Percentiles rank a stretch among this genome's conserved stretches.
Conservation (phyloP, 2,329 filamentous ascomycete species). For the Fusarium veterinarium region DNA sequence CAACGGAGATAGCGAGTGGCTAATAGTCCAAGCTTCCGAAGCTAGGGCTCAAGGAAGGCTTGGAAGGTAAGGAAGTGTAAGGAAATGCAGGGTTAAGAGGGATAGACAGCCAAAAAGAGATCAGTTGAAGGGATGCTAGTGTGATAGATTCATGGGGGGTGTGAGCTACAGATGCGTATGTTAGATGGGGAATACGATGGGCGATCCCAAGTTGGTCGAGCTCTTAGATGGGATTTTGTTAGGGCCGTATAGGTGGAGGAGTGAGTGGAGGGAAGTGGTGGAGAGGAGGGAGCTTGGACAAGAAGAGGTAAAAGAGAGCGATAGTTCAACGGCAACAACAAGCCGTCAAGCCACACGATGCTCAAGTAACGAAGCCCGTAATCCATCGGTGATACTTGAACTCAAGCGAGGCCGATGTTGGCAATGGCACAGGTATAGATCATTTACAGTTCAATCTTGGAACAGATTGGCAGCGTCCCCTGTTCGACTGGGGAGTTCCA, state of each 20-base stretch:
- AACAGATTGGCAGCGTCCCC: conserved; percentile 12
- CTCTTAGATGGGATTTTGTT: conserved; percentile 39
- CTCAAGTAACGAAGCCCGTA: conserved; percentile 4
- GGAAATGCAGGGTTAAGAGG: conserved; percentile 35
- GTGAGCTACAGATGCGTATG: conserved; percentile 33
- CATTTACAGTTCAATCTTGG: conserved; percentile 10
- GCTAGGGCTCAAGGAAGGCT: conserved; percentile 40
- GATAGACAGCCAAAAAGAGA: conserved; percentile 30
- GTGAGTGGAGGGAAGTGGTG: conserved; percentile 39
- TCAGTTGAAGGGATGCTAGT: conserved; percentile 33
- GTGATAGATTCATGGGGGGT: conserved; percentile 37
- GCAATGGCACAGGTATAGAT: conserved; percentile 2
- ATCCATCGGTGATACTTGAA: background rate
- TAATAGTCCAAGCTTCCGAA: conserved; percentile 38
- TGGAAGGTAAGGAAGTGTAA: conserved; percentile 28
- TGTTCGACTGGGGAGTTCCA: conserved; percentile 6
- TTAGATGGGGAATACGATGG: conserved; percentile 41
- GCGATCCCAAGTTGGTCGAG: conserved; percentile 38
- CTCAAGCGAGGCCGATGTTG: background rate
- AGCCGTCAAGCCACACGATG: conserved; percentile 25
- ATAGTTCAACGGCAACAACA: conserved; percentile 3
- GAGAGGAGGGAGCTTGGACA: conserved; percentile 32
- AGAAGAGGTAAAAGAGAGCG: conserved; percentile 11
- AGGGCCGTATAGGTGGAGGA: conserved; percentile 35
- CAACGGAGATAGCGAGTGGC: conserved; percentile 36